Evolutionary conservation across 768 basidiomycete species (phyloP).

Genomic region (Dacryopinax primogenitus): DNA sequence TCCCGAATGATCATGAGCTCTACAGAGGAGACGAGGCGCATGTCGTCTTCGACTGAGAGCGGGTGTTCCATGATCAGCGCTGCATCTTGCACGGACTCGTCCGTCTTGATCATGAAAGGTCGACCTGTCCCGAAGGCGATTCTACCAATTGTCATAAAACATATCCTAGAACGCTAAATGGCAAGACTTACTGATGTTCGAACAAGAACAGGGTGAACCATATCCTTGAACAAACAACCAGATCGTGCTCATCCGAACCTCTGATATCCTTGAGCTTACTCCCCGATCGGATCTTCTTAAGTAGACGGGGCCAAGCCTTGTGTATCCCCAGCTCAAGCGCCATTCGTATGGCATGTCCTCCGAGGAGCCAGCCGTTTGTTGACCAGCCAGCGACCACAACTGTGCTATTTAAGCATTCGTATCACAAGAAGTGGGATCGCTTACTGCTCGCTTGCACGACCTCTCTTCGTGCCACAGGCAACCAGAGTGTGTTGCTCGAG

Average conservation of each 20-base stretch:
- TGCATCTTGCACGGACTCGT: slow-evolving; percentile 77
- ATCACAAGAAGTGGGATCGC: slow-evolving; percentile 24
- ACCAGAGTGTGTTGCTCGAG: slow-evolving; percentile 74
- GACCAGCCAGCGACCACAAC: slow-evolving; percentile 90
- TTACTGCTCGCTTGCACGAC: slow-evolving; percentile 88
- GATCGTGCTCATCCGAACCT: slow-evolving; percentile 53
- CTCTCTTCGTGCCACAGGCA: slow-evolving; percentile 70
- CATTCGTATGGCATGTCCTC: slow-evolving; percentile 94
- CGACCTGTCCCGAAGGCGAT: slow-evolving; percentile 91
- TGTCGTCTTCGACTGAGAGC: slow-evolving; percentile 80
- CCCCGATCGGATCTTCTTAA: slow-evolving; percentile 60
- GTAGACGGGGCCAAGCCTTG: slow-evolving; percentile 75
- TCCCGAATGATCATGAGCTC: slow-evolving; percentile 86
- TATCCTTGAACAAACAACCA: slow-evolving; percentile 70
- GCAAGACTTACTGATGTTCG: slow-evolving; percentile 69
- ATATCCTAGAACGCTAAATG: neutral
- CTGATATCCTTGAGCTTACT: slow-evolving; percentile 33
- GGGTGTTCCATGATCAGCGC: slow-evolving; percentile 73
- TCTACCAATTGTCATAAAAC: slow-evolving; percentile 33
- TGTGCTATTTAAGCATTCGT: slow-evolving; percentile 23
- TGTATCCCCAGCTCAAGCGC: slow-evolving; percentile 89
- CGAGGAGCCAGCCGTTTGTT: slow-evolving; percentile 89
- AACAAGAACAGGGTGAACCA: slow-evolving; percentile 93
- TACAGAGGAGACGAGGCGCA: slow-evolving; percentile 87
- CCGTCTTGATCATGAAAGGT: slow-evolving; percentile 82